Evolutionary conservation across 1,284 basidiomycete species (phyloP).

Genomic region (Marasmius oreades): DNA sequence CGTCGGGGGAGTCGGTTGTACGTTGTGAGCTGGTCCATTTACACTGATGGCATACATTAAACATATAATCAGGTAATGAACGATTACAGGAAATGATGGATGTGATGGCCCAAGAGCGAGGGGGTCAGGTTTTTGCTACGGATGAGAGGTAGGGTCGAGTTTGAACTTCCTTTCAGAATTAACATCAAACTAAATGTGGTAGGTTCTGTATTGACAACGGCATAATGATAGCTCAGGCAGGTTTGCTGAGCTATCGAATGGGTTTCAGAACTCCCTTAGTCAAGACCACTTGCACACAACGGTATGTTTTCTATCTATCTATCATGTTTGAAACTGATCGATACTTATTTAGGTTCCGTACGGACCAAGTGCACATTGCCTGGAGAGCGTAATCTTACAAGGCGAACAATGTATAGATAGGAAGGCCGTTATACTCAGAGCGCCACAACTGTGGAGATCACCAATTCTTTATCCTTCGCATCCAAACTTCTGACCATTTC

Average conservation of each 20-base stretch:
- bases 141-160: constrained; percentile 76
- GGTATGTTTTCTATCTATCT: constrained; percentile 41
- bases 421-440: neutral
- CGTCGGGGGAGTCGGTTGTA: constrained; percentile 98
- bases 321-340: constrained; percentile 6
- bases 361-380: constrained; percentile 85
- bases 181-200: constrained; percentile 9
- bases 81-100: constrained; percentile 99
- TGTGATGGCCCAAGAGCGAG: constrained; percentile 90
- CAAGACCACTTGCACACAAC: constrained; percentile 87
- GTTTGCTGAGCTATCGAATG: constrained; percentile 90
- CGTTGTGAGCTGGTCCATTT: constrained; percentile 31
- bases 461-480: constrained; percentile 46
- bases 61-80: constrained; percentile 69
- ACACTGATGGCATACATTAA: neutral
- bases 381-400: constrained; percentile 61
- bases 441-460: constrained; percentile 42
- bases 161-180: constrained; percentile 1
- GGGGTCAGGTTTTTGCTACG: constrained; percentile 90
- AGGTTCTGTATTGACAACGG: constrained; percentile 99
- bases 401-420: neutral
- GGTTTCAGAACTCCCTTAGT: constrained; percentile 77
- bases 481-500: constrained; percentile 45
- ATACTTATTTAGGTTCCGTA: constrained; percentile 66
- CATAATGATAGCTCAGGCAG: constrained; percentile 99